These are phyloP conservation scores for Nemania sp. DNA, from an alignment of 2,329 filamentous ascomycete genomes.

Conservation along the genomic window DNA sequence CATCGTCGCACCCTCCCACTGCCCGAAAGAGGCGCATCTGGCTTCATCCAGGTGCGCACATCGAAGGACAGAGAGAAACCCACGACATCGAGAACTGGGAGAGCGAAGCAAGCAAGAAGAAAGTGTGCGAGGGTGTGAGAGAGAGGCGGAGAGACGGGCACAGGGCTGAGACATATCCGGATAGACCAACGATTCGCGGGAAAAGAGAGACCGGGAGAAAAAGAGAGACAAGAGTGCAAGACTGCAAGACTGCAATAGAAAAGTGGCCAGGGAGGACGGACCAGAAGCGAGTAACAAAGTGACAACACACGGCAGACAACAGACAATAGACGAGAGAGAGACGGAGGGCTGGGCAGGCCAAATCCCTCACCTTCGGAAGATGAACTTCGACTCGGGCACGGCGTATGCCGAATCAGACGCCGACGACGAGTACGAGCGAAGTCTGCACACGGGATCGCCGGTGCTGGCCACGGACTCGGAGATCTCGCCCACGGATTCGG, in stretches of 20 bases:
- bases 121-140: background rate
- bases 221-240: too few relatives aligned
- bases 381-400: slow-evolving; percentile 67
- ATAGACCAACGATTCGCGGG: too few relatives aligned
- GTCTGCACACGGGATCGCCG: slow-evolving; percentile 68
- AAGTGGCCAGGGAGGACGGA: background rate
- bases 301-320: too few relatives aligned
- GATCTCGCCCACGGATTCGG: slow-evolving; percentile 70
- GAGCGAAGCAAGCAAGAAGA: background rate
- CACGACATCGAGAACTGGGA: too few relatives aligned
- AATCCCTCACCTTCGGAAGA: slow-evolving; percentile 36
- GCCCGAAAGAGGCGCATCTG: background rate
- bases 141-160: background rate
- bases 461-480: slow-evolving; percentile 68
- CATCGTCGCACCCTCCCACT: slow-evolving; percentile 7
- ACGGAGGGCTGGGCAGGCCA: too few relatives aligned
- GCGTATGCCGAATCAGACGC: slow-evolving; percentile 79
- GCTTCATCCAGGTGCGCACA: background rate
- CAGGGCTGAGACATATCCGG: background rate
- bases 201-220: background rate
- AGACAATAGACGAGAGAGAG: too few relatives aligned
- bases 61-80: too few relatives aligned
- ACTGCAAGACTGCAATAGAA: background rate
- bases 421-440: slow-evolving; percentile 82
- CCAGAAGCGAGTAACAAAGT: background rate